phyloP scores from a whole-genome alignment of 176 grass and related monocot genomes.

The Eragrostis curvula region DNA sequence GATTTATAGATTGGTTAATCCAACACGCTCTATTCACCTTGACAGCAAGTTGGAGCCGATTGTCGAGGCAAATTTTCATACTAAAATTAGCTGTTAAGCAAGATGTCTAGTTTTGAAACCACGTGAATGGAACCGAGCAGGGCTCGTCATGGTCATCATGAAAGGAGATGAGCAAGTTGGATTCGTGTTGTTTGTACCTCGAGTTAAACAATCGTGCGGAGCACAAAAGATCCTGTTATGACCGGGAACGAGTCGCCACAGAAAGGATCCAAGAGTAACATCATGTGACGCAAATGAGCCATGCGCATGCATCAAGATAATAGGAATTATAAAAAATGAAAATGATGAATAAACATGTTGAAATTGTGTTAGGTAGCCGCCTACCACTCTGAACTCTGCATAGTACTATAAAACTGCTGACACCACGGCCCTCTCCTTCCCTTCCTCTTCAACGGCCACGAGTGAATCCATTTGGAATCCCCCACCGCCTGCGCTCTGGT shows the following conservation, averaged over 20 bases:
- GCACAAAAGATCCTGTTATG: too few species aligned
- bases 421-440: neutral
- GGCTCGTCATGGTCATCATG: neutral
- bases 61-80: neutral
- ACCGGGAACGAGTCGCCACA: neutral
- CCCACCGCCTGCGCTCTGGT: neutral
- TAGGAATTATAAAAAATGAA: neutral
- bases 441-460: neutral
- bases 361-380: conserved; percentile 15
- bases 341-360: neutral
- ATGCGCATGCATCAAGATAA: neutral
- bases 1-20: neutral
- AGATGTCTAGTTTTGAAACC: neutral
- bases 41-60: neutral
- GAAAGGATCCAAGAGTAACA: neutral
- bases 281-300: neutral
- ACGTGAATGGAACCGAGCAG: neutral
- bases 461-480: conserved; percentile 6
- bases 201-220: too few species aligned
- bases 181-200: neutral
- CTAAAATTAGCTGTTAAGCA: too few species aligned
- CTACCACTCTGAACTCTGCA: neutral
- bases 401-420: neutral
- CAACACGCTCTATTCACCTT: neutral
- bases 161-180: neutral